Percentiles rank a stretch among this genome's conserved stretches.
Conservation (phyloP, 257 asterid species). For the Linaria vulgaris region DNA sequence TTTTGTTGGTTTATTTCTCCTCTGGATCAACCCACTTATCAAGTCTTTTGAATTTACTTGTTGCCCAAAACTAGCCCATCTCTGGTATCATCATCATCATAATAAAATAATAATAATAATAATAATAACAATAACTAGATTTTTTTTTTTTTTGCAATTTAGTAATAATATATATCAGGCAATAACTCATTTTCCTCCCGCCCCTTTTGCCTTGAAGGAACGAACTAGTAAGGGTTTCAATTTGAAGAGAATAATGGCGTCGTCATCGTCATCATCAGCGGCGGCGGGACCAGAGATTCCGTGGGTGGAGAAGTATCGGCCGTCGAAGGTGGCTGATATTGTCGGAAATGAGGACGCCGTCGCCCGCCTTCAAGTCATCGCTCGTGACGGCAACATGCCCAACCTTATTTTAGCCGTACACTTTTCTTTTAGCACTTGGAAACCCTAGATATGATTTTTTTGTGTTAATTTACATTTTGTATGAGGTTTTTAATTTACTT, state of each 20-base stretch:
- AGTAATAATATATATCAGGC: no score
- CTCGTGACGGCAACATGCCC: conserved; percentile 95
- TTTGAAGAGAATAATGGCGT: conserved; percentile 54
- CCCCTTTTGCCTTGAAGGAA: neutral
- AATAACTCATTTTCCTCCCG: neutral
- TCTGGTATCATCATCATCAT: no score
- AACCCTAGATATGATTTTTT: no score
- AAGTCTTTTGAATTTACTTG: no score
- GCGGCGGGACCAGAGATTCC: conserved; percentile 69
- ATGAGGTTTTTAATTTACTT: neutral
- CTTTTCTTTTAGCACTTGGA: no score
- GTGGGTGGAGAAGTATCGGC: conserved; percentile 95
- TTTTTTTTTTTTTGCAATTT: no score
- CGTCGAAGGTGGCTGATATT: conserved; percentile 75
- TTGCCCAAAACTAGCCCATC: no score
- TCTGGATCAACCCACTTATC: no score
- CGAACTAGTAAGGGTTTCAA: conserved; percentile 1
- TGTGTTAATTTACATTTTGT: no score
- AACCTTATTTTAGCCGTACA: conserved; percentile 77
- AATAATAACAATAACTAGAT: no score
- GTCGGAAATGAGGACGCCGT: conserved; percentile 97
- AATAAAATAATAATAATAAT: no score
- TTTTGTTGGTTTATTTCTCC: no score
- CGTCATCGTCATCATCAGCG: conserved; percentile 55
- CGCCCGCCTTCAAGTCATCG: conserved; percentile 85